Conservation (phyloP, 495 filamentous ascomycete species). For the Cercophora newfieldiana region DNA sequence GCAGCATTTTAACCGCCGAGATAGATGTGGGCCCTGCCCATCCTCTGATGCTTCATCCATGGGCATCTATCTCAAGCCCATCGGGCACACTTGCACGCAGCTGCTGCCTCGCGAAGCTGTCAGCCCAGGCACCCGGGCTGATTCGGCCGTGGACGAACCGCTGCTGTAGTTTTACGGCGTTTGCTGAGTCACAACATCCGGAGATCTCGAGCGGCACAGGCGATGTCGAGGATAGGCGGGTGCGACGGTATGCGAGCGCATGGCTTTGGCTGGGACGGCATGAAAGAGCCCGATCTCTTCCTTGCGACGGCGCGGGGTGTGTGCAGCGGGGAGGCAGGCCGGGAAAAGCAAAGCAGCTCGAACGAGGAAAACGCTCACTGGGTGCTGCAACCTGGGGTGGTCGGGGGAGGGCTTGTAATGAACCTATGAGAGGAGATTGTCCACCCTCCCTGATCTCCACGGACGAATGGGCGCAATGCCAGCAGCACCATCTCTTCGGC, state of each 20-base stretch:
- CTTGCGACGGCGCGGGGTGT: background rate
- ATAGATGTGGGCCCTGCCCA: background rate
- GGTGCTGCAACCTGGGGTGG: background rate
- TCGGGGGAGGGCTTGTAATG: background rate
- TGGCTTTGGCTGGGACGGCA: background rate
- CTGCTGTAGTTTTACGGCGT: background rate
- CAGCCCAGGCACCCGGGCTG: background rate
- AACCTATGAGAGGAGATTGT: background rate
- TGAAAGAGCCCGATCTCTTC: background rate
- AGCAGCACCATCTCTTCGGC: constrained; percentile 4
- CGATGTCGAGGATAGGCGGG: background rate
- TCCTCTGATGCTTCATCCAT: background rate
- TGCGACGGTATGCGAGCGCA: background rate
- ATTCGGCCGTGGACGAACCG: background rate
- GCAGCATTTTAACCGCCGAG: constrained; percentile 3
- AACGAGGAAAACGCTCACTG: background rate
- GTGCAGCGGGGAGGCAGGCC: background rate
- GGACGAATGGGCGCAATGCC: constrained; percentile 9
- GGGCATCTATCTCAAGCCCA: background rate
- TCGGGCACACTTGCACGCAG: background rate
- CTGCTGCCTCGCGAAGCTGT: background rate
- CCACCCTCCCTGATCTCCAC: background rate
- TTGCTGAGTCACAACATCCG: background rate
- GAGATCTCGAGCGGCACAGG: background rate
- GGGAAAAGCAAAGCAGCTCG: background rate